Base-by-base conservation (phyloP, 169 alveolate species). In the Plasmodium cynomolgi region DNA sequence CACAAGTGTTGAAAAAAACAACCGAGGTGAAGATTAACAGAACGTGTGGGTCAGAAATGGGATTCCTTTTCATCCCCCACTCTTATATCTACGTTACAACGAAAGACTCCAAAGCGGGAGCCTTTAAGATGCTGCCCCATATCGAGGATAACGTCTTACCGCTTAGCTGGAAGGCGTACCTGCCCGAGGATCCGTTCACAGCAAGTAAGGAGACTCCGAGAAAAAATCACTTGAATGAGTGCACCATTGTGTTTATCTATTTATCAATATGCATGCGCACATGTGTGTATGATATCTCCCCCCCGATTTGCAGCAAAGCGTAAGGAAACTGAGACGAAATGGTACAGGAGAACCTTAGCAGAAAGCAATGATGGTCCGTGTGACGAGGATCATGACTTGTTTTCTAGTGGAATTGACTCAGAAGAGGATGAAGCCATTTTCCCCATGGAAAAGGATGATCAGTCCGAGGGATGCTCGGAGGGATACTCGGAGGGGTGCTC, bases 21-120 rank as follows among this genome's bases (percentile, higher is more conserved):
- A 84, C 9, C 29, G 92, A 34, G 39, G 74, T 71, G 47, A 84
- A 84, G 34, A 41, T 84, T 37, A 71, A 44, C 17, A 82, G 92
- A 20, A n/a, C 33, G 54, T 84, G 84, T 84, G 92, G 84, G 20
- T 72, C 68, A 71, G 92, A 84, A 71, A 31, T 71, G 6, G 84
- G 54, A 37, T 13, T 84, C 41, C 74, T 71, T 54, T 71, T 84
- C 44, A 72, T 37, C 29, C 92, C 92, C 6, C 34, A 23, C 23
- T 71, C 74, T n/a, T 84, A 29, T 20, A 73, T 54, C 7, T 29
- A n/a, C 13, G 20, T 54, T 37, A 33, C 72, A 39, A 20, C 92
- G 47, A 5, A 72, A 50, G 31, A 26, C 23, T 82, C 23, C 62
- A 31, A 26, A 82, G 68, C 68, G 1, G 9, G 37, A 31, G 90